A percentile compares a stretch with the other conserved stretches of the same genome.
These are phyloP conservation scores for Penicillium atrosanguineum DNA, from an alignment of 495 filamentous ascomycete species.

Conservation along the genomic window DNA sequence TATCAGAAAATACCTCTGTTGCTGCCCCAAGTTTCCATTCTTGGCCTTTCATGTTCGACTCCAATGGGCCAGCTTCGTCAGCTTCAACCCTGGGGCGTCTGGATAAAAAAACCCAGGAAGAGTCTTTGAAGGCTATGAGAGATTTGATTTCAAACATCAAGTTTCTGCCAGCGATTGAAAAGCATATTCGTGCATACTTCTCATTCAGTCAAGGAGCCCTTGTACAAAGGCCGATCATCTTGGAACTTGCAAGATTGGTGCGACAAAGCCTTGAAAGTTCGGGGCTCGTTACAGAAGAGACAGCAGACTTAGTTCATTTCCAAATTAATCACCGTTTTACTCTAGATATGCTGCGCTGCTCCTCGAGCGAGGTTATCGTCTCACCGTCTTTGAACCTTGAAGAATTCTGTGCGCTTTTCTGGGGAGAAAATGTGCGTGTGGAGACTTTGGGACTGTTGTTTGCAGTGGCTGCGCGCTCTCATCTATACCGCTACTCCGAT, in stretches of 20 bases:
- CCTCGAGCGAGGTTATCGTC: conserved; percentile 12
- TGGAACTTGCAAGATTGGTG: conserved; percentile 5
- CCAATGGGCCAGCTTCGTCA: conserved; percentile 2
- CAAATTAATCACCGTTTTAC: too few relatives aligned
- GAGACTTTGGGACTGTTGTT: conserved; percentile 20
- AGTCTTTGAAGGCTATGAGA: conserved; percentile 10
- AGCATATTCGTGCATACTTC: conserved; percentile 14
- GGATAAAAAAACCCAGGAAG: conserved; percentile 6
- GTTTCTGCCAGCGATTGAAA: conserved; percentile 18
- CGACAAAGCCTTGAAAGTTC: conserved; percentile 6
- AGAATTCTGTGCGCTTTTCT: conserved; percentile 14
- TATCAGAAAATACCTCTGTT: conserved; percentile 4
- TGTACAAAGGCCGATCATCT: conserved; percentile 14
- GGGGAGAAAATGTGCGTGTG: conserved; percentile 15
- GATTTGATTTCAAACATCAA: conserved; percentile 14
- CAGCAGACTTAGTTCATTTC: too few relatives aligned
- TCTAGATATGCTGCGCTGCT: conserved; percentile 6
- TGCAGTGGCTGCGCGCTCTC: conserved; percentile 17
- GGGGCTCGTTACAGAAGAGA: conserved; percentile 1
- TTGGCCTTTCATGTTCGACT: conserved; percentile 20
- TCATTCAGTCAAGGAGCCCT: conserved; percentile 9
- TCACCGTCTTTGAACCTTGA: conserved; percentile 12
- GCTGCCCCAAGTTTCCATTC: conserved; percentile 15
- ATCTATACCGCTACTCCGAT: conserved; percentile 1
- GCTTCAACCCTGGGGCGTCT: background rate